These are phyloP conservation scores for Chloranthus sessilifolius DNA, from an alignment of 164 flowering plant genomes.

Conservation along the genomic window DNA sequence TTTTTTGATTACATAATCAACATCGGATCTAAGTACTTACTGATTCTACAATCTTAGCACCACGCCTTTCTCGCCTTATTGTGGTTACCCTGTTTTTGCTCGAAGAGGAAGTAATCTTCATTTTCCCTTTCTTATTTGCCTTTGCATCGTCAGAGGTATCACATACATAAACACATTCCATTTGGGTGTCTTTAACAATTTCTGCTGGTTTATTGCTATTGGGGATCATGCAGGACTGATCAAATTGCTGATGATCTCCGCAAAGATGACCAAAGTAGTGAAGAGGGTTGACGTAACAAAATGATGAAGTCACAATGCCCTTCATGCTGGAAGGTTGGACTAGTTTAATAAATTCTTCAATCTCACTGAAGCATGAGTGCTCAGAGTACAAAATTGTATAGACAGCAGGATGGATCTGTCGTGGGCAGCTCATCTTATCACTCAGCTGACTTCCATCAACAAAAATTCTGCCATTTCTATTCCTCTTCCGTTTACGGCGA, in stretches of 20 bases:
- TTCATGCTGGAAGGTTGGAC: slow-evolving; percentile 51
- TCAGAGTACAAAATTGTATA: slow-evolving; percentile 75
- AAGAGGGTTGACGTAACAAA: slow-evolving; percentile 54
- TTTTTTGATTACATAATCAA: too few species aligned
- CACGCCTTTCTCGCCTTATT: slow-evolving; percentile 43
- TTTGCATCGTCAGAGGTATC: slow-evolving; percentile 4
- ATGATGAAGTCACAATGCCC: slow-evolving; percentile 69
- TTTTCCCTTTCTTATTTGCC: slow-evolving; percentile 16
- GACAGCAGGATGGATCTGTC: slow-evolving; percentile 39
- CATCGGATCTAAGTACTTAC: too few species aligned
- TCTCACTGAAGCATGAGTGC: slow-evolving; percentile 72
- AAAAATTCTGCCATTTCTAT: slow-evolving; percentile 2
- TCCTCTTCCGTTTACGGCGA: slow-evolving; percentile 11
- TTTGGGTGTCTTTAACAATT: slow-evolving; percentile 14
- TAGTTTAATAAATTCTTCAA: slow-evolving; percentile 57
- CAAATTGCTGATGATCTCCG: slow-evolving; percentile 24
- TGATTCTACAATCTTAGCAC: slow-evolving; percentile 47
- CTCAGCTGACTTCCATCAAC: slow-evolving; percentile 8
- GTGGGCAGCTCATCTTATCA: slow-evolving; percentile 16
- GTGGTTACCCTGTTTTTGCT: slow-evolving; percentile 34
- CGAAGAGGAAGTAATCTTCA: slow-evolving; percentile 14
- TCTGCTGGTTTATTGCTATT: slow-evolving; percentile 17
- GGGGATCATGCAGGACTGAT: slow-evolving; percentile 16
- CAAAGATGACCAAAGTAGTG: slow-evolving; percentile 54
- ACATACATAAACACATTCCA: slow-evolving; percentile 12